phyloP scores from a whole-genome alignment of 1,284 basidiomycete species.

The Paramarasmius palmivorus region DNA sequence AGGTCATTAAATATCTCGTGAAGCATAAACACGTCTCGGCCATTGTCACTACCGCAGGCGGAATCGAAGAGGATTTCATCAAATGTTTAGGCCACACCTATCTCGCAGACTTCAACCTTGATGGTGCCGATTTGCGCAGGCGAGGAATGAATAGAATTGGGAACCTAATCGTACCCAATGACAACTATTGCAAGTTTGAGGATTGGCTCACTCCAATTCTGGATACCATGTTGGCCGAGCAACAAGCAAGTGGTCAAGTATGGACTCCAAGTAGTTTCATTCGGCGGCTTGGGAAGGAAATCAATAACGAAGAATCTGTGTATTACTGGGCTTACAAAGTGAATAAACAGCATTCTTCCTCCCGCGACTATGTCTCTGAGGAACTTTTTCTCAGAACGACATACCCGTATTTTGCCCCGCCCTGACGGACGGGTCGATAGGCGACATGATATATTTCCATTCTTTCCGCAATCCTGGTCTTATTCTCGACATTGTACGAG shows the following conservation, averaged over 20 bases:
- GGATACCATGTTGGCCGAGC: slow-evolving; percentile 89
- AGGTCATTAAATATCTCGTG: slow-evolving; percentile 91
- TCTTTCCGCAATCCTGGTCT: slow-evolving; percentile 91
- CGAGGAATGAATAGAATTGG: slow-evolving; percentile 96
- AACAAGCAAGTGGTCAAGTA: slow-evolving; percentile 67
- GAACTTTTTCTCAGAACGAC: slow-evolving; percentile 69
- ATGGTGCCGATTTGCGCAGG: slow-evolving; percentile 85
- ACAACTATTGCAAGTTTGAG: slow-evolving; percentile 99
- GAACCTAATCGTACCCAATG: slow-evolving; percentile 97
- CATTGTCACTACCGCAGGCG: slow-evolving; percentile 96
- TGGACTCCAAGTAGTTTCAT: slow-evolving; percentile 98
- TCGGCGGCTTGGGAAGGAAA: slow-evolving; percentile 90
- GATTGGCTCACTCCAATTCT: slow-evolving; percentile 98
- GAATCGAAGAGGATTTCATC: slow-evolving; percentile 99
- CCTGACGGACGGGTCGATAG: slow-evolving; percentile 95
- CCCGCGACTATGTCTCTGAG: slow-evolving; percentile 26
- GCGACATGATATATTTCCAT: slow-evolving; percentile 99
- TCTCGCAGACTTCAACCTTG: slow-evolving; percentile 90
- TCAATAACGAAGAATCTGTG: slow-evolving; percentile 94
- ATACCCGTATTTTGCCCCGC: slow-evolving; percentile 99
- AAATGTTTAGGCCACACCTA: slow-evolving; percentile 98
- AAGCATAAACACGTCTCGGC: slow-evolving; percentile 91
- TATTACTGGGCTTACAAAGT: slow-evolving; percentile 99
- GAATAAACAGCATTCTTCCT: slow-evolving; percentile 34
- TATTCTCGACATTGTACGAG: slow-evolving; percentile 90